phyloP scores from a whole-genome alignment of 2,329 filamentous ascomycete species.

The Neonectria punicea region DNA sequence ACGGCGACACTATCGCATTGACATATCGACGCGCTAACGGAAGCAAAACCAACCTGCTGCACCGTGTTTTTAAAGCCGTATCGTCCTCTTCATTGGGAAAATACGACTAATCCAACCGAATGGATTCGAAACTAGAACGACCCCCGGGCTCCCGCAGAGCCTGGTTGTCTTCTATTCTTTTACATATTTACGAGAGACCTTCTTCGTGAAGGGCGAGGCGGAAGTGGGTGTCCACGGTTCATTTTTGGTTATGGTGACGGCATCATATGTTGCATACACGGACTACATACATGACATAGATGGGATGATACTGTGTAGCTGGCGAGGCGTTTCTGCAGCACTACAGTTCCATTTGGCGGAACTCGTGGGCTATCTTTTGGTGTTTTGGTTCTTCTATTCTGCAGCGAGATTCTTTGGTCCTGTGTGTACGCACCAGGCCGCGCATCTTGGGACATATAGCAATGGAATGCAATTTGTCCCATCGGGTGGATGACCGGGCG shows the following conservation, averaged over 20 bases:
- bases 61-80: slow-evolving; percentile 40
- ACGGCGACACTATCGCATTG: slow-evolving; percentile 31
- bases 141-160: background rate
- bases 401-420: slow-evolving; percentile 37
- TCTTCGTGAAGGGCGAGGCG: background rate
- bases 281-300: slow-evolving; percentile 30
- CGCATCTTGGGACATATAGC: slow-evolving; percentile 22
- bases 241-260: slow-evolving; percentile 8
- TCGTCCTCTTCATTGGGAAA: slow-evolving; percentile 33
- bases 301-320: slow-evolving; percentile 28
- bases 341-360: slow-evolving; percentile 14
- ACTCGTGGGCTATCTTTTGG: slow-evolving; percentile 23
- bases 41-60: slow-evolving; percentile 37
- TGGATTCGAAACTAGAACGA: no score
- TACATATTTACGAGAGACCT: background rate
- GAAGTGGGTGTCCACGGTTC: background rate
- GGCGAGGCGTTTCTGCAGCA: slow-evolving; percentile 38
- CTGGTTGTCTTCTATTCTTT: background rate
- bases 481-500: slow-evolving; percentile 26
- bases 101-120: slow-evolving; percentile 27
- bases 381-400: slow-evolving; percentile 21
- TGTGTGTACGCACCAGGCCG: slow-evolving; percentile 42
- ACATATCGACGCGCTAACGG: slow-evolving; percentile 41
- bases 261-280: slow-evolving; percentile 30
- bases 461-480: slow-evolving; percentile 35